Conservation (phyloP, 192 early-diverging fungal genomes). For the Endogone sp. region DNA sequence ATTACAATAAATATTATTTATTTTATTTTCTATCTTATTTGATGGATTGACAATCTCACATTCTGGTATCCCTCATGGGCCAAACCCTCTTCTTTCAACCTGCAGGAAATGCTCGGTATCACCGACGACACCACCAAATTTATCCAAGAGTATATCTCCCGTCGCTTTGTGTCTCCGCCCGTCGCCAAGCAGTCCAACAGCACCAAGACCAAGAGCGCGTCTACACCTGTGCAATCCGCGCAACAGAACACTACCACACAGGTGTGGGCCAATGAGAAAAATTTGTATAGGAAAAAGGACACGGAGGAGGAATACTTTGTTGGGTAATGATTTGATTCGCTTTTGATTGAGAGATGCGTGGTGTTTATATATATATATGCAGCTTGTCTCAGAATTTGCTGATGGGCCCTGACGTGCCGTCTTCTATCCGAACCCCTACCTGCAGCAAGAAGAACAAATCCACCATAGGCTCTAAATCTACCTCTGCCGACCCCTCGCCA, state of each 20-base stretch:
- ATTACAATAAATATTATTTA: too few species aligned
- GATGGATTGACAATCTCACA: too few species aligned
- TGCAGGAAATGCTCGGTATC: slow-evolving; percentile 28
- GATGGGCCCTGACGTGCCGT: too few species aligned
- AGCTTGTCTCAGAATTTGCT: too few species aligned
- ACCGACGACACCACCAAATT: slow-evolving; percentile 18
- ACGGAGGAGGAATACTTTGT: slow-evolving; percentile 13
- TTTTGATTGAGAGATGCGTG: too few species aligned
- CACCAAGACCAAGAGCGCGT: too few species aligned
- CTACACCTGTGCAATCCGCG: background rate
- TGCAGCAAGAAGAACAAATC: background rate
- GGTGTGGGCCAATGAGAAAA: slow-evolving; percentile 12
- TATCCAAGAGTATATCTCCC: slow-evolving; percentile 21
- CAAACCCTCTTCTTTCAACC: too few species aligned
- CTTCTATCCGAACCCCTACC: background rate
- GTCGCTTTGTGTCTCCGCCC: background rate
- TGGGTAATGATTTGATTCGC: too few species aligned
- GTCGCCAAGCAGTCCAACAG: slow-evolving; percentile 7
- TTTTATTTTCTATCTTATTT: too few species aligned
- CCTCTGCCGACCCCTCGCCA: background rate
- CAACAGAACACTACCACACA: background rate
- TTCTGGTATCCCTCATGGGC: too few species aligned
- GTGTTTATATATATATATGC: too few species aligned
- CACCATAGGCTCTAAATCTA: background rate
- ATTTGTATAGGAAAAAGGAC: slow-evolving; percentile 17